These are phyloP conservation scores for Tephrocybe sp. DNA, from an alignment of 768 basidiomycete species.

Conservation along the genomic window DNA sequence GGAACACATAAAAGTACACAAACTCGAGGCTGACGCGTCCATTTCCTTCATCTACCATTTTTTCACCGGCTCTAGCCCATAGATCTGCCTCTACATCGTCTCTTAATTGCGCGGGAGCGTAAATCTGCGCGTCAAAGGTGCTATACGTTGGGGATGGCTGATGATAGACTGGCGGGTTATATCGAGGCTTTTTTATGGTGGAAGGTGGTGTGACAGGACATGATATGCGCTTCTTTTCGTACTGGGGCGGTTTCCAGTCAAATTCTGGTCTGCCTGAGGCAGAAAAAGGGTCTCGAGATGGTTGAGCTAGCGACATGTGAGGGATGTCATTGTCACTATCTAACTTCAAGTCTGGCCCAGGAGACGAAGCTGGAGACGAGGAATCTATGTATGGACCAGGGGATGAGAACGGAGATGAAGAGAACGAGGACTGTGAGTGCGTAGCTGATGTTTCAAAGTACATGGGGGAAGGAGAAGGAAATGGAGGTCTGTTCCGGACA, in stretches of 20 bases:
- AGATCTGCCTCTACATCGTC: conserved; percentile 34
- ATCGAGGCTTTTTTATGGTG: conserved; percentile 18
- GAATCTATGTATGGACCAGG: conserved; percentile 32
- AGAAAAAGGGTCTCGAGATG: conserved; percentile 55
- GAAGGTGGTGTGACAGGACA: conserved; percentile 15
- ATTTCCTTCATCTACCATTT: conserved; percentile 45
- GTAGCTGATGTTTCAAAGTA: conserved; percentile 5
- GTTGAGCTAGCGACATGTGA: conserved; percentile 15
- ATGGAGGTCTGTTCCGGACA: background rate
- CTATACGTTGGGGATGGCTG: conserved; percentile 4
- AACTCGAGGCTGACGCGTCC: conserved; percentile 60
- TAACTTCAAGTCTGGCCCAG: conserved; percentile 18
- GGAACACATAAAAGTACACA: conserved; percentile 16
- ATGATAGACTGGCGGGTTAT: conserved; percentile 6
- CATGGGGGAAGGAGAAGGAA: conserved; percentile 13
- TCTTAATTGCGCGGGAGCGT: conserved; percentile 13
- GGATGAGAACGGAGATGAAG: conserved; percentile 54
- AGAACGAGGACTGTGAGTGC: conserved; percentile 28
- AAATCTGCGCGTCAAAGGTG: background rate
- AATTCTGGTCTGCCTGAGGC: conserved; percentile 53
- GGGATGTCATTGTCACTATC: conserved; percentile 15
- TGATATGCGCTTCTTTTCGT: conserved; percentile 36
- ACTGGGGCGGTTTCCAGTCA: conserved; percentile 38
- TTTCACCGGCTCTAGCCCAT: conserved; percentile 49
- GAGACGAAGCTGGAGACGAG: conserved; percentile 30